Evolutionary conservation across 768 basidiomycete genomes (phyloP).

Genomic region (Fistulinella prunicolor): DNA sequence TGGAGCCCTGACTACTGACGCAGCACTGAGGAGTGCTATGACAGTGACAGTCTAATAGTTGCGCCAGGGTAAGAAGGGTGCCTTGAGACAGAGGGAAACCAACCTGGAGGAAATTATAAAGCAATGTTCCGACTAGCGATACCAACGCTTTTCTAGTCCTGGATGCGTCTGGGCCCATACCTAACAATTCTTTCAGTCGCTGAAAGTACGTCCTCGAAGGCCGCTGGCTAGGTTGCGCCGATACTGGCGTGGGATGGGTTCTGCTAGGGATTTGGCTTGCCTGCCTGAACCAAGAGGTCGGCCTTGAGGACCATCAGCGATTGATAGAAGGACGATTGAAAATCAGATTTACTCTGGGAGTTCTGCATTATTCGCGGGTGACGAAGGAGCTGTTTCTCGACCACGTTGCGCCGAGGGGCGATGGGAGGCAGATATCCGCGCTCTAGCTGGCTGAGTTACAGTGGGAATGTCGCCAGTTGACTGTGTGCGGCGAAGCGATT

Average conservation of each 20-base stretch:
- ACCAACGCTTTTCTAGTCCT: constrained; percentile 52
- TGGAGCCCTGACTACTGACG: constrained; percentile 47
- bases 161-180: constrained; percentile 52
- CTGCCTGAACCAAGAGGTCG: constrained; percentile 24
- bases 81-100: constrained; percentile 11
- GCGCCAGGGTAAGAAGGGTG: constrained; percentile 1
- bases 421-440: constrained; percentile 30
- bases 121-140: constrained; percentile 48
- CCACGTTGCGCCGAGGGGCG: constrained; percentile 26
- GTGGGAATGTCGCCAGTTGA: constrained; percentile 35
- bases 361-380: constrained; percentile 15
- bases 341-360: constrained; percentile 17
- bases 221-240: constrained; percentile 4
- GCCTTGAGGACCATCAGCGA: constrained; percentile 24
- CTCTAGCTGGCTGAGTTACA: constrained; percentile 21
- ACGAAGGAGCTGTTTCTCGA: constrained; percentile 16
- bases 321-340: constrained; percentile 5
- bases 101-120: constrained; percentile 55
- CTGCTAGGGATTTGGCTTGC: constrained; percentile 19
- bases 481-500: constrained; percentile 34
- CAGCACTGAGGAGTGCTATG: constrained; percentile 47
- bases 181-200: constrained; percentile 41
- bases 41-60: constrained; percentile 47
- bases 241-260: constrained; percentile 1
- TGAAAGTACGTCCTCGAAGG: constrained; percentile 20